These are phyloP conservation scores for Excoecaria agallocha DNA, from an alignment of 345 rosid species.

Conservation along the genomic window DNA sequence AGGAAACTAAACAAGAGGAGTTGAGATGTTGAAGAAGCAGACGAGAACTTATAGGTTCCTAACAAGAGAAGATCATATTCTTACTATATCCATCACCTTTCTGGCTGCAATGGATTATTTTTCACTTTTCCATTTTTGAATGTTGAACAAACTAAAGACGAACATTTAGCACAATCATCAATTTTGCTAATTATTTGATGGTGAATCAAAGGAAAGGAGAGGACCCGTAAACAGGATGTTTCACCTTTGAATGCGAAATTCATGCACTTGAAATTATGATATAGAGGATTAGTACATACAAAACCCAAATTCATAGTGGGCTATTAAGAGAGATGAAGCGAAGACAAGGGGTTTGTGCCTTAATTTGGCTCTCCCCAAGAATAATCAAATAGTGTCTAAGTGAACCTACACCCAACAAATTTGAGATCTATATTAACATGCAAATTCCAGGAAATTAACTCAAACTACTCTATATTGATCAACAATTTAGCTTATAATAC, in stretches of 20 bases:
- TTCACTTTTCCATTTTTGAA: neutral
- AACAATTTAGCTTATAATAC: slow-evolving; percentile 26
- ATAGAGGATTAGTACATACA: neutral
- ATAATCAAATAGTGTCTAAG: neutral
- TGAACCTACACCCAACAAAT: neutral
- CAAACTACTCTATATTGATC: slow-evolving; percentile 14
- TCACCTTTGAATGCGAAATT: neutral
- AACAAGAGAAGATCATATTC: neutral
- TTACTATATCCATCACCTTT: no score
- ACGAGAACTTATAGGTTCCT: neutral
- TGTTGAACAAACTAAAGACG: neutral
- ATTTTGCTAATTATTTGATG: no score
- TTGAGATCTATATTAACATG: neutral
- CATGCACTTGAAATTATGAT: neutral
- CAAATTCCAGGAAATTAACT: slow-evolving; percentile 6
- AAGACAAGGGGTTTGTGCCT: neutral
- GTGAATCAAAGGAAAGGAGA: neutral
- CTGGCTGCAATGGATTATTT: no score
- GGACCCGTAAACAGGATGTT: neutral
- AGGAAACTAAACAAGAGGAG: neutral
- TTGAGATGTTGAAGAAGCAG: neutral
- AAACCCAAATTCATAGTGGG: neutral
- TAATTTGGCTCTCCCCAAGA: neutral
- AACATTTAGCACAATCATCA: no score
- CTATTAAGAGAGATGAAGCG: neutral